Evolutionary conservation across 331 rosid genomes (phyloP), one percentile per base, ranked within the genome.

Genomic region (Acacia pycnantha): DNA sequence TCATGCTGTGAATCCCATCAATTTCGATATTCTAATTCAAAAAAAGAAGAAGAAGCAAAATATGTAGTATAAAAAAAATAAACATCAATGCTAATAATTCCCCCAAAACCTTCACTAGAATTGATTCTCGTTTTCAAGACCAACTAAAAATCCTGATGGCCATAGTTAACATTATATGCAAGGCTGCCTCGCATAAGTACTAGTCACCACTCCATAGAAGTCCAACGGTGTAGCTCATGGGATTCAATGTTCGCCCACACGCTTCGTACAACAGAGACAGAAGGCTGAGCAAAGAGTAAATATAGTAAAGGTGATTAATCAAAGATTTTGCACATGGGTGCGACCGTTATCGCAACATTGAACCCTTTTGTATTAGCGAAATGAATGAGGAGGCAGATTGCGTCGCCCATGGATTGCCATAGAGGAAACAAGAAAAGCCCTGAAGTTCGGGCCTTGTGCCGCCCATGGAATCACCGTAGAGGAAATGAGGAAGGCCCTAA

Each of bases 321-420:
- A 33, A 97, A 87, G 59, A 95, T 95, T 85, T 75, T 88, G 37
- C 98, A 93, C 98, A 95, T 93, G 79, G 99, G 97, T 50, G 98
- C 96, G 26, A 90, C 98, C 82, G 92, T 79, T 29, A 95, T 64
- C 0, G 92, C 92, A 6, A 97, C 98, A 16, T 90, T 48, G 58
- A 88, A 91, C 61, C 87, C 88, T 14, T 19, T 22, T 0, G 94
- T 89, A 24, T 86, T 82, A 4, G 93, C 80, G n/a, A 93, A 88
- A 79, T 93, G 98, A 74, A 90, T 84, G 40, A 90, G 31, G 11
- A 95, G 88, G 59, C 85, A 88, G 46, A 93, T 92, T 5, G 97
- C 98, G 8, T 89, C 98, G 26, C 99, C 98, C 97, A 95, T 93
- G n/a, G 98, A 95, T 78, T 95, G 94, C 97, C 97, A 67, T 4